Percentiles rank a stretch among this genome's conserved stretches.
phyloP scores from a whole-genome alignment of 352 stramenopile genomes.

The Bremia lactucae region DNA sequence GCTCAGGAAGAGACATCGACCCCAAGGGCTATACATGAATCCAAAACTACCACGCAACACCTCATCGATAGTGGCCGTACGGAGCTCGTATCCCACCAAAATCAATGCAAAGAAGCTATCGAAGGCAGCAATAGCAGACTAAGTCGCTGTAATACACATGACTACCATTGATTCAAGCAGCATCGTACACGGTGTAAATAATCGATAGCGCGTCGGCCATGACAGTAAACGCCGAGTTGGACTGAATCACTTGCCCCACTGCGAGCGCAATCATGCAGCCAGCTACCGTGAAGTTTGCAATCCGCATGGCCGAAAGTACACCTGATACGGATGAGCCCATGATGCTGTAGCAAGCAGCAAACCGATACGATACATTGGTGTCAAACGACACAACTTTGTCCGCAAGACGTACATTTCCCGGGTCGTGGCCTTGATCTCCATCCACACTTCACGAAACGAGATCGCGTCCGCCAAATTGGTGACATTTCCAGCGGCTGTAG shows the following conservation, averaged over 20 bases:
- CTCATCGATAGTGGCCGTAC: slow-evolving; percentile 53
- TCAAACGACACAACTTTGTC: neutral
- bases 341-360: slow-evolving; percentile 28
- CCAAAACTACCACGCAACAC: slow-evolving; percentile 71
- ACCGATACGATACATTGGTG: neutral
- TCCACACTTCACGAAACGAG: slow-evolving; percentile 76
- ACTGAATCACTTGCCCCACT: slow-evolving; percentile 55
- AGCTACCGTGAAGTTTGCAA: slow-evolving; percentile 66
- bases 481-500: slow-evolving; percentile 63
- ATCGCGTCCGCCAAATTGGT: slow-evolving; percentile 54
- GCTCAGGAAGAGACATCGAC: slow-evolving; percentile 75
- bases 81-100: slow-evolving; percentile 76
- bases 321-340: slow-evolving; percentile 74
- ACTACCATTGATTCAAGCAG: too few relatives aligned
- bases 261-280: slow-evolving; percentile 67
- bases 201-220: slow-evolving; percentile 70
- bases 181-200: slow-evolving; percentile 80
- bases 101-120: slow-evolving; percentile 76
- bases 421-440: slow-evolving; percentile 73
- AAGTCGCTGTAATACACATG: too few relatives aligned
- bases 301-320: slow-evolving; percentile 62
- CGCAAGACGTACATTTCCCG: slow-evolving; percentile 53
- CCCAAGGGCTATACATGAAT: slow-evolving; percentile 86
- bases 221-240: slow-evolving; percentile 54
- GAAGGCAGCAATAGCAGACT: neutral